These are phyloP conservation scores for Lachnellula arida DNA, from an alignment of 2,329 filamentous ascomycete genomes.

Conservation along the genomic window DNA sequence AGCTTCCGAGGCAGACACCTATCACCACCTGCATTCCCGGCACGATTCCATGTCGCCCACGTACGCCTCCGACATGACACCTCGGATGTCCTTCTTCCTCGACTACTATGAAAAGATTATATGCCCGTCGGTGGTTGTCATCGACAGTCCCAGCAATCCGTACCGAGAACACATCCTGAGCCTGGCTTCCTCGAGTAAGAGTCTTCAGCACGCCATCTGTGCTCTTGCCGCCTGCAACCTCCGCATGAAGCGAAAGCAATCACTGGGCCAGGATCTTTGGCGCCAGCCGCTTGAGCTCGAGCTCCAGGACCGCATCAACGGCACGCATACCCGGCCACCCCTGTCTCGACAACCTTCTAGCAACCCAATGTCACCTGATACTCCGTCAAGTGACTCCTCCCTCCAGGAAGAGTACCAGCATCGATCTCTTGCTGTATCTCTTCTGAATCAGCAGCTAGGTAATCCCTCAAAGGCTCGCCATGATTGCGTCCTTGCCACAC, in stretches of 20 bases:
- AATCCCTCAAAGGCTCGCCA: constrained; percentile 70
- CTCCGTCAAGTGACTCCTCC: constrained; percentile 45
- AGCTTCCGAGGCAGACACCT: constrained; percentile 23
- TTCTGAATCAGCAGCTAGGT: constrained; percentile 79
- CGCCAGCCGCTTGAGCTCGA: constrained; percentile 36
- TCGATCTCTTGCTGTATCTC: constrained; percentile 69
- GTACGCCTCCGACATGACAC: constrained; percentile 57
- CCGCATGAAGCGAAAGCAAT: constrained; percentile 72
- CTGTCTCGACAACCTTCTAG: constrained; percentile 21
- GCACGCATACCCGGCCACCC: constrained; percentile 16
- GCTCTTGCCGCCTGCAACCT: constrained; percentile 85
- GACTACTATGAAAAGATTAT: constrained; percentile 93
- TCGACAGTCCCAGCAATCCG: constrained; percentile 81
- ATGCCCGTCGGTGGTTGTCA: constrained; percentile 85
- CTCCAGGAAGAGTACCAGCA: constrained; percentile 81
- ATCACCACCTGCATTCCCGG: constrained; percentile 18
- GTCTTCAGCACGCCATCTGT: constrained; percentile 88
- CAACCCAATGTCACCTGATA: constrained; percentile 36
- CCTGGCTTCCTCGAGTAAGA: constrained; percentile 71
- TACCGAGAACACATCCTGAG: constrained; percentile 79
- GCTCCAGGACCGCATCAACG: constrained; percentile 29
- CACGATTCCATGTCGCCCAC: constrained; percentile 48
- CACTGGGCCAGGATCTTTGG: constrained; percentile 51
- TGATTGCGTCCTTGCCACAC: constrained; percentile 82
- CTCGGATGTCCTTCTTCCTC: constrained; percentile 82